A percentile compares a stretch with the other conserved stretches of the same genome.
phyloP scores from a whole-genome alignment of 306 rosid genomes.

The cucumber (Cucumis sativus) region DNA sequence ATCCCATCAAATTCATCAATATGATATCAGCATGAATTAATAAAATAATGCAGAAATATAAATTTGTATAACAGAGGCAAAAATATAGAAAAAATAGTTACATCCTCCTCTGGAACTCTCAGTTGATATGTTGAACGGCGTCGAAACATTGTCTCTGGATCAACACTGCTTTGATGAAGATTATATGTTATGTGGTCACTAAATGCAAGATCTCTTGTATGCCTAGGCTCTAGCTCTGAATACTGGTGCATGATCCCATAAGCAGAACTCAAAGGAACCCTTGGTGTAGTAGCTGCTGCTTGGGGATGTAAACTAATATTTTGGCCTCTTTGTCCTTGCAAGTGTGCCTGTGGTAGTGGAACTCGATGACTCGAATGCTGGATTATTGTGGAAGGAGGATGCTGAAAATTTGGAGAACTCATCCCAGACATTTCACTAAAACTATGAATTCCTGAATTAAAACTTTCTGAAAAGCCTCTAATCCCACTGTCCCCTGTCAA shows the following conservation, averaged over 20 bases:
- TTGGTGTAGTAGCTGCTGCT: slow-evolving; percentile 34
- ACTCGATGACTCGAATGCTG: slow-evolving; percentile 43
- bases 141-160: background rate
- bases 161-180: slow-evolving; percentile 34
- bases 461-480: slow-evolving; percentile 10
- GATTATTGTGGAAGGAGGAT: slow-evolving; percentile 40
- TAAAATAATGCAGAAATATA: background rate
- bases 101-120: slow-evolving; percentile 56
- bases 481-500: background rate
- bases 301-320: slow-evolving; percentile 41
- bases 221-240: slow-evolving; percentile 37
- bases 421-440: slow-evolving; percentile 44
- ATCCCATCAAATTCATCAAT: background rate
- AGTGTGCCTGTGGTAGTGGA: slow-evolving; percentile 24
- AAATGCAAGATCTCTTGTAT: slow-evolving; percentile 31
- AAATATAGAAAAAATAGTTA: slow-evolving; percentile 23
- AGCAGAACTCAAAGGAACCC: slow-evolving; percentile 44
- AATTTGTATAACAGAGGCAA: background rate
- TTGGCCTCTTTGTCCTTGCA: slow-evolving; percentile 58
- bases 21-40: background rate
- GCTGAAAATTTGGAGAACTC: slow-evolving; percentile 41
- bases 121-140: slow-evolving; percentile 22
- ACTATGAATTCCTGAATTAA: slow-evolving; percentile 54
- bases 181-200: slow-evolving; percentile 39
- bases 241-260: slow-evolving; percentile 21